These are phyloP conservation scores for Raffaelea albimanens DNA, from an alignment of 2,329 filamentous ascomycete genomes.

Conservation along the genomic window DNA sequence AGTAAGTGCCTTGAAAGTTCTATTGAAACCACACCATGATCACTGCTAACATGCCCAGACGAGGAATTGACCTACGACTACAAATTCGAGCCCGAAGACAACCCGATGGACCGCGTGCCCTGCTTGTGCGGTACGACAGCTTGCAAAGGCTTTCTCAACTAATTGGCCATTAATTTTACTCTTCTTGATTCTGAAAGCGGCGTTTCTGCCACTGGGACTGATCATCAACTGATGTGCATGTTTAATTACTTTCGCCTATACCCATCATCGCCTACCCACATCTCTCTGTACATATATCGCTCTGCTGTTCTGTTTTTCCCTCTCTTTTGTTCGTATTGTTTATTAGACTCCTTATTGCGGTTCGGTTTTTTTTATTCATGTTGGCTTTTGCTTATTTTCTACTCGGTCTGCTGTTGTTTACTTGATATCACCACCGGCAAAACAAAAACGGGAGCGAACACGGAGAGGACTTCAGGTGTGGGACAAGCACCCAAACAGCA, in stretches of 20 bases:
- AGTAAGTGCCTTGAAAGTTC: conserved; percentile 52
- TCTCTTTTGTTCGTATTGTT: conserved; percentile 4
- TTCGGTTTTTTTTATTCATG: not conserved
- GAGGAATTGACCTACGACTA: conserved; percentile 99
- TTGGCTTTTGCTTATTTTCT: not conserved
- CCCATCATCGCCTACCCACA: no score
- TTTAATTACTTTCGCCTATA: no score
- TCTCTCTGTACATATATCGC: not conserved
- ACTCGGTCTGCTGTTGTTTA: no score
- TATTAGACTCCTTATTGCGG: not conserved
- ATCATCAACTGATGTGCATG: no score
- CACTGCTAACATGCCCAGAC: conserved; percentile 44
- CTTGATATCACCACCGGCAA: no score
- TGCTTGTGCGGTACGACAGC: conserved; percentile 93
- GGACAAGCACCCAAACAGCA: no score
- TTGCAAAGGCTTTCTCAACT: conserved; percentile 99
- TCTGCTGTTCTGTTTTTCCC: not conserved
- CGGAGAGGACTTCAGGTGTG: no score
- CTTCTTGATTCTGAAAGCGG: no score
- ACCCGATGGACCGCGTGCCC: conserved; percentile 88
- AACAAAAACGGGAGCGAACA: no score
- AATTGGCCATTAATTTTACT: conserved; percentile 22
- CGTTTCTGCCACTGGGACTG: no score
- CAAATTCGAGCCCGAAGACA: conserved; percentile 97
- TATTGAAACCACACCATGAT: not conserved